Conservation (phyloP, 768 basidiomycete species). For the Chlorophyllum brunneum region DNA sequence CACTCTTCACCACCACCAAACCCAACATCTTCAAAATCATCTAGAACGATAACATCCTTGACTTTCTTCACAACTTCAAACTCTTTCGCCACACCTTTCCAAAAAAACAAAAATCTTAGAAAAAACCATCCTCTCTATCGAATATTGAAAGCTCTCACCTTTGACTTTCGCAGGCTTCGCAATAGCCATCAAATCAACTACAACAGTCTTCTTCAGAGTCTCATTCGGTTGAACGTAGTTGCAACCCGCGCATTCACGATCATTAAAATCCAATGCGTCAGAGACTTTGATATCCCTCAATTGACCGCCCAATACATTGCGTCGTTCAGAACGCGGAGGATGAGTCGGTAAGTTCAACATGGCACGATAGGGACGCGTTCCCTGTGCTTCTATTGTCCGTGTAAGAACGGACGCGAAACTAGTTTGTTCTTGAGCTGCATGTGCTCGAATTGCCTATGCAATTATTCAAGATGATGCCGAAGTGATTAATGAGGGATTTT, state of each 20-base stretch:
- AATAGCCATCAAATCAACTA: slow-evolving; percentile 11
- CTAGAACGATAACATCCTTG: slow-evolving; percentile 6
- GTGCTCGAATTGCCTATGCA: slow-evolving; percentile 6
- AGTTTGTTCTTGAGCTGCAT: slow-evolving; percentile 7
- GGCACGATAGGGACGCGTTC: slow-evolving; percentile 6
- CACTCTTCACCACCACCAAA: slow-evolving; percentile 1
- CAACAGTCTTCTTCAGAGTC: background rate
- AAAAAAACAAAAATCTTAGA: background rate
- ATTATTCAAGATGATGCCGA: background rate
- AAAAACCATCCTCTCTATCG: background rate
- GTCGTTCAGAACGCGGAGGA: background rate
- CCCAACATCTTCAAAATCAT: background rate
- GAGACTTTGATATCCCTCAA: too few relatives aligned
- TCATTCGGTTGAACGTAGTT: background rate
- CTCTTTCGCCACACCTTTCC: slow-evolving; percentile 7
- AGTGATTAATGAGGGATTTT: background rate
- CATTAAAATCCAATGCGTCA: background rate
- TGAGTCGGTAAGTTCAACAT: slow-evolving; percentile 8
- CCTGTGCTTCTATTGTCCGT: background rate
- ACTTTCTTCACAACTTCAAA: slow-evolving; percentile 8
- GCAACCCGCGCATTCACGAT: too few relatives aligned
- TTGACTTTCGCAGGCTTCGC: slow-evolving; percentile 12
- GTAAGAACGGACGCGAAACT: slow-evolving; percentile 6
- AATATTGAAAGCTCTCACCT: background rate
- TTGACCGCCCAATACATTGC: too few relatives aligned